Conservation (phyloP, 1,139 yeast species). For the Scheffersomyces titani region DNA sequence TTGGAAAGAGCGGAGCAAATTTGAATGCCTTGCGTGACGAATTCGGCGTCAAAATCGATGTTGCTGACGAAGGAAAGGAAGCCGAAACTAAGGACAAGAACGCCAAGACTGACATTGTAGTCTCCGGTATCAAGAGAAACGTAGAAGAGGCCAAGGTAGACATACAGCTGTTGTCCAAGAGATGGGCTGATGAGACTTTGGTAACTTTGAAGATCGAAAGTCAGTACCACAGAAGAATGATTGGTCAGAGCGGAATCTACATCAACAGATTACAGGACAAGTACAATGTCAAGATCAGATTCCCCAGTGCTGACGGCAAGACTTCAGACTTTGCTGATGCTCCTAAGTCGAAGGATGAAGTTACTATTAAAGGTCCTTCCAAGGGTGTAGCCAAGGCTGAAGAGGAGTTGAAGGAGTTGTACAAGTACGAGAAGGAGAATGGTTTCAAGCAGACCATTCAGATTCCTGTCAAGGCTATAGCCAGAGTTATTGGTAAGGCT, state of each 20-base stretch:
- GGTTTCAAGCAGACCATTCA: conserved; percentile 64
- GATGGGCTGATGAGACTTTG: conserved; percentile 80
- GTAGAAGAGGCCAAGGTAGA: conserved; percentile 72
- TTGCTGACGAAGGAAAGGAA: conserved; percentile 34
- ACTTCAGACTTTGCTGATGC: conserved; percentile 31
- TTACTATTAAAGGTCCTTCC: conserved; percentile 87
- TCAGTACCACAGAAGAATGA: conserved; percentile 77
- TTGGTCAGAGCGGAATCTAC: conserved; percentile 82
- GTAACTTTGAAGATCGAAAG: conserved; percentile 68
- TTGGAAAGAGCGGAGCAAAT: conserved; percentile 86
- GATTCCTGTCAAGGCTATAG: conserved; percentile 72
- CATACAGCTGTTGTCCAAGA: conserved; percentile 61
- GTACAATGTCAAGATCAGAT: conserved; percentile 78
- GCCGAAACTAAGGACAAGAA: conserved; percentile 29
- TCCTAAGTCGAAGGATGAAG: conserved; percentile 58
- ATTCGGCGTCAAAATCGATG: conserved; percentile 77
- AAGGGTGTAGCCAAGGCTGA: conserved; percentile 84
- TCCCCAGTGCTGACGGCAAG: conserved; percentile 54
- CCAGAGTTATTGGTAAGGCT: conserved; percentile 85
- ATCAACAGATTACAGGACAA: conserved; percentile 87
- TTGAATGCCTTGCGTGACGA: conserved; percentile 72
- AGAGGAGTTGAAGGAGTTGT: conserved; percentile 81
- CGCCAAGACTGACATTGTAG: conserved; percentile 55
- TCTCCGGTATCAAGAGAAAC: conserved; percentile 79
- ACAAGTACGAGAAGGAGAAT: conserved; percentile 86